Evolutionary conservation across 2,329 filamentous ascomycete species (phyloP).

Genomic region (Madurella fahalii): DNA sequence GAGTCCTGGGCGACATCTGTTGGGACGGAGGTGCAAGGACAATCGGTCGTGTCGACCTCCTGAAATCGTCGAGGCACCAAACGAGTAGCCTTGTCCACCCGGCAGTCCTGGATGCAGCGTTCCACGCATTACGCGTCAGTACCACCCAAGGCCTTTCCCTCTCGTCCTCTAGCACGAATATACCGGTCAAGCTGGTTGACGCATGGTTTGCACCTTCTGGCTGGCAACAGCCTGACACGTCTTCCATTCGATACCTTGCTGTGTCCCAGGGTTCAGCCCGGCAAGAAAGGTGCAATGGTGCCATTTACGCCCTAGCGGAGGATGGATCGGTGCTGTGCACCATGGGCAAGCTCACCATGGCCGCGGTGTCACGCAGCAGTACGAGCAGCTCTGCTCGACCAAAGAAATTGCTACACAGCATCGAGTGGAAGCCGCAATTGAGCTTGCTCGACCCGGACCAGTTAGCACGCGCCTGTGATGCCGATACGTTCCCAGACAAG

Average conservation of each 20-base stretch:
- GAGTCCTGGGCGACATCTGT: conserved; percentile 27
- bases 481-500: conserved; percentile 17
- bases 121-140: conserved; percentile 16
- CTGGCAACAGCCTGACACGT: conserved; percentile 28
- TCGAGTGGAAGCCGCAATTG: conserved; percentile 38
- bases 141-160: background rate
- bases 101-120: conserved; percentile 32
- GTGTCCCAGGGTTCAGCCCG: conserved; percentile 6
- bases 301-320: conserved; percentile 30
- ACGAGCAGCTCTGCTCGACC: background rate
- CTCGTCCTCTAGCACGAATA: conserved; percentile 13
- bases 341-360: conserved; percentile 26
- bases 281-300: conserved; percentile 25
- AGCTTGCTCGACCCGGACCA: conserved; percentile 32
- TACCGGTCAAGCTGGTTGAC: conserved; percentile 30
- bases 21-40: conserved; percentile 27
- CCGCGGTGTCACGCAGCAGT: conserved; percentile 25
- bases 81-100: conserved; percentile 32
- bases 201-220: conserved; percentile 33
- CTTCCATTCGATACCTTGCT: too few relatives aligned
- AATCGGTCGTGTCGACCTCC: conserved; percentile 24
- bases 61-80: conserved; percentile 16
- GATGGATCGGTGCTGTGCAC: conserved; percentile 29
- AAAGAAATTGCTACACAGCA: conserved; percentile 32
- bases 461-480: conserved; percentile 25